phyloP scores from a whole-genome alignment of 106 monocot species.

The Alisma plantagoaquatica region DNA sequence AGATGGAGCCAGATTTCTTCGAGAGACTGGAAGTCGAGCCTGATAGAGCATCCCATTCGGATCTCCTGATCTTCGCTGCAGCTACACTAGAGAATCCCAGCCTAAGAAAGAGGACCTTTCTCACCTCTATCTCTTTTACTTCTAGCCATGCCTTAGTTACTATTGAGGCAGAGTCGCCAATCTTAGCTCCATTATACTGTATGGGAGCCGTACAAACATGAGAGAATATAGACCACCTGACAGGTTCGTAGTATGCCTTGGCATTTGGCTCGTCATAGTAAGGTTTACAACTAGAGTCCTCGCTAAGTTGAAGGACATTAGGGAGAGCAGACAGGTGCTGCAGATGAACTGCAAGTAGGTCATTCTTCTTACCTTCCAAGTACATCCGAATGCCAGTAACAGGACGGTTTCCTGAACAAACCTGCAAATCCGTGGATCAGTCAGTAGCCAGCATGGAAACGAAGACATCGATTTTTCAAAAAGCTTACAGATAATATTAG shows the following conservation, averaged over 20 bases:
- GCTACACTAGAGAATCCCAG: constrained; percentile 69
- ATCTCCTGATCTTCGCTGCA: constrained; percentile 51
- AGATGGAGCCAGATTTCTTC: constrained; percentile 33
- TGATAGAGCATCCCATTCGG: constrained; percentile 78
- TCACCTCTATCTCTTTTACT: constrained; percentile 38
- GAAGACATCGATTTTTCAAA: too few relatives aligned
- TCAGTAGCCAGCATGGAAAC: too few relatives aligned
- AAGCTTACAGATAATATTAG: too few relatives aligned
- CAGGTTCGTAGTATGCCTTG: constrained; percentile 41
- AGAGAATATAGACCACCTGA: constrained; percentile 51
- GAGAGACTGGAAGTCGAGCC: constrained; percentile 13
- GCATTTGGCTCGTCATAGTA: constrained; percentile 2
- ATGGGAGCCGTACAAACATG: constrained; percentile 59
- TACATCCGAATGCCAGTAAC: constrained; percentile 67
- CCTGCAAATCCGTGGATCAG: too few relatives aligned
- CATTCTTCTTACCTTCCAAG: constrained; percentile 53
- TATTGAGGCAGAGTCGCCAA: constrained; percentile 41
- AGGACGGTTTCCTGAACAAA: constrained; percentile 45
- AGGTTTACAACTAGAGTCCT: constrained; percentile 11
- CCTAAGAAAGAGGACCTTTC: constrained; percentile 60
- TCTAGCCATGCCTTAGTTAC: constrained; percentile 79
- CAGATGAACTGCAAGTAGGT: constrained; percentile 59
- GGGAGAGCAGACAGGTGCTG: constrained; percentile 61
- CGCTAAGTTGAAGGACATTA: constrained; percentile 23
- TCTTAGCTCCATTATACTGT: constrained; percentile 29